phyloP scores from a whole-genome alignment of 345 rosid species.

The Populus simonii region DNA sequence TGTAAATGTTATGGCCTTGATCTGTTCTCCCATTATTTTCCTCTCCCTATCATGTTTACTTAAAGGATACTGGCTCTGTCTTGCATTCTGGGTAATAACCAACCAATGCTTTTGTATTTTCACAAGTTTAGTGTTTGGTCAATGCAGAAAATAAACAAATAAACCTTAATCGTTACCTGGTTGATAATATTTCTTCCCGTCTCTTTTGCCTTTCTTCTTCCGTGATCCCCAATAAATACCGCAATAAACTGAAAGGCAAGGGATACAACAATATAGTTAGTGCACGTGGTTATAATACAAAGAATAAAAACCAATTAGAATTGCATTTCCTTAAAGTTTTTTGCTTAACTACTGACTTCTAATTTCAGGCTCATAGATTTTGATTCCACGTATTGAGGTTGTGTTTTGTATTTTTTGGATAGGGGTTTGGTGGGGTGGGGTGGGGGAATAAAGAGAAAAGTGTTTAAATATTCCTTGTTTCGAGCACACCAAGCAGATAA shows the following conservation, averaged over 20 bases:
- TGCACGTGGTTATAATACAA: background rate
- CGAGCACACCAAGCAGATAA: background rate
- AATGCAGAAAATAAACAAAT: background rate
- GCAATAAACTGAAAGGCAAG: slow-evolving; percentile 19
- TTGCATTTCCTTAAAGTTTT: background rate
- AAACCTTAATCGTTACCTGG: slow-evolving; percentile 51
- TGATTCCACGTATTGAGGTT: background rate
- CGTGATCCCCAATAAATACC: slow-evolving; percentile 70
- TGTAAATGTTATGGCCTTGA: background rate
- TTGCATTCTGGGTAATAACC: background rate
- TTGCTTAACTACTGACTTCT: background rate
- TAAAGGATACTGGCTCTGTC: background rate
- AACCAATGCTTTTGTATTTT: background rate
- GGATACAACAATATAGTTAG: background rate
- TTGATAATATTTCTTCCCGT: slow-evolving; percentile 83
- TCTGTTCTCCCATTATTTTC: background rate
- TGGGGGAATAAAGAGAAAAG: background rate
- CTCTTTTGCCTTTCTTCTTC: slow-evolving; percentile 84
- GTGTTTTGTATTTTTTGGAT: background rate
- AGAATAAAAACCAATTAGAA: background rate
- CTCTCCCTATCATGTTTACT: background rate
- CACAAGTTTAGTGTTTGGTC: background rate
- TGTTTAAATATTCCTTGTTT: background rate
- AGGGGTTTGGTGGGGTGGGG: background rate
- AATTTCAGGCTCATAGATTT: background rate